A percentile compares a stretch with the other conserved stretches of the same genome.
Conservation (phyloP, 179 eudicot species). For the Nepenthes alata region DNA sequence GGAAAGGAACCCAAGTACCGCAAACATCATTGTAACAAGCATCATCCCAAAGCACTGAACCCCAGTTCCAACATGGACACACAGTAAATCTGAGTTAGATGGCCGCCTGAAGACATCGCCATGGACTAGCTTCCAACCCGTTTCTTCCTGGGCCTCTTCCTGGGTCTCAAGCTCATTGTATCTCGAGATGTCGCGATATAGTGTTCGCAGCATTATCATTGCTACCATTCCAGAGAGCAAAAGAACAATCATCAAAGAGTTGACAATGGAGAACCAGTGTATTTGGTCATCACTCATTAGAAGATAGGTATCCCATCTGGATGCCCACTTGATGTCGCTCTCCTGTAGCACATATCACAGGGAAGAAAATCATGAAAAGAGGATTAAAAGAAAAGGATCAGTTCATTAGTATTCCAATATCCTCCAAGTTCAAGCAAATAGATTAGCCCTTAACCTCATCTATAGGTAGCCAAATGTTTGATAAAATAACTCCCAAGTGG, state of each 20-base stretch:
- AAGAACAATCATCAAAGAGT: slow-evolving; percentile 43
- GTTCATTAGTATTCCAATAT: background rate
- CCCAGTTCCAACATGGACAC: slow-evolving; percentile 46
- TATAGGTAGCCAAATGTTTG: background rate
- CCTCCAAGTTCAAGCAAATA: background rate
- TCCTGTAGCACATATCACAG: slow-evolving; percentile 15
- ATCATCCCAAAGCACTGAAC: slow-evolving; percentile 40
- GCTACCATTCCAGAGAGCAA: slow-evolving; percentile 54
- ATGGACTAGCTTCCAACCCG: slow-evolving; percentile 32
- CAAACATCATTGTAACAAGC: slow-evolving; percentile 38
- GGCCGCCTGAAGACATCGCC: slow-evolving; percentile 46
- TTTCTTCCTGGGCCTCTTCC: slow-evolving; percentile 37
- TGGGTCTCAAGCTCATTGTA: slow-evolving; percentile 40
- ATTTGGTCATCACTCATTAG: slow-evolving; percentile 30
- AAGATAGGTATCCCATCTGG: slow-evolving; percentile 33
- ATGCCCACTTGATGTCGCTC: slow-evolving; percentile 34
- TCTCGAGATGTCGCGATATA: slow-evolving; percentile 42
- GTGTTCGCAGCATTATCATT: slow-evolving; percentile 47
- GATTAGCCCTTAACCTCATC: background rate
- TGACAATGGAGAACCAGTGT: slow-evolving; percentile 38
- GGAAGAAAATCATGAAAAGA: slow-evolving; percentile 1
- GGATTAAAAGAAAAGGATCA: background rate
- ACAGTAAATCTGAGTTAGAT: slow-evolving; percentile 26
- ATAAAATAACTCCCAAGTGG: background rate
- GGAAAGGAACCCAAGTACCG: slow-evolving; percentile 41